Percentiles rank a stretch among this genome's conserved stretches.
These are phyloP conservation scores for Nakaseomyces glabratus DNA, from an alignment of 1,139 yeast genomes.

Conservation along the genomic window DNA sequence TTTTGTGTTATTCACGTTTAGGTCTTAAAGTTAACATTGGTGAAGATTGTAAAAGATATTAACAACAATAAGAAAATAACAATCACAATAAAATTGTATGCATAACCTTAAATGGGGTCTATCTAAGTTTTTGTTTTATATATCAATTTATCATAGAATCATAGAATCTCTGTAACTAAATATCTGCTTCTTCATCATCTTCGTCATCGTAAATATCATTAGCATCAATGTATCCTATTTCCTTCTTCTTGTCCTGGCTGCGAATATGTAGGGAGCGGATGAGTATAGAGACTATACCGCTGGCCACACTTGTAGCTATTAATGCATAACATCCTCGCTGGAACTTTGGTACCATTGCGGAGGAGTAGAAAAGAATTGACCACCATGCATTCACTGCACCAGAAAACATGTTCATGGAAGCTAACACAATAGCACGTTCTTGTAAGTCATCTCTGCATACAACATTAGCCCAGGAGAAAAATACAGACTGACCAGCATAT, in stretches of 20 bases:
- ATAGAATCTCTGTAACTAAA: too few species aligned
- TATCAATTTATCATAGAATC: too few species aligned
- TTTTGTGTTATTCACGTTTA: not conserved
- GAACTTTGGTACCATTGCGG: constrained; percentile 43
- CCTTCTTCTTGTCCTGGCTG: constrained; percentile 28
- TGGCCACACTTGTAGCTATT: constrained; percentile 40
- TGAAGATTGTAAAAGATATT: too few species aligned
- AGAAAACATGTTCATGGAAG: constrained; percentile 56
- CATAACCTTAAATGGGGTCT: too few species aligned
- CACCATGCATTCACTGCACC: constrained; percentile 60
- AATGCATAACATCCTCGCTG: constrained; percentile 48
- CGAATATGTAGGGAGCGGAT: constrained; percentile 35
- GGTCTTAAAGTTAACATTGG: too few species aligned
- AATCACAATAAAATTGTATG: too few species aligned
- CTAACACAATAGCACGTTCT: constrained; percentile 49
- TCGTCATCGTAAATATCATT: constrained; percentile 19
- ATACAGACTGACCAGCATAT: constrained; percentile 50
- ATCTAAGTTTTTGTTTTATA: too few species aligned
- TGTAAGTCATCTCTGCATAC: constrained; percentile 46
- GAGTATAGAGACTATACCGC: constrained; percentile 30
- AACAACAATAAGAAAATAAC: too few species aligned
- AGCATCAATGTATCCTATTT: constrained; percentile 22
- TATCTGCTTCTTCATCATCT: too few species aligned
- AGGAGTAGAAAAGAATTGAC: constrained; percentile 45
- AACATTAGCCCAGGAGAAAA: constrained; percentile 54